Conservation (phyloP, 805 yeast genomes). For the Ogataea angusta region DNA sequence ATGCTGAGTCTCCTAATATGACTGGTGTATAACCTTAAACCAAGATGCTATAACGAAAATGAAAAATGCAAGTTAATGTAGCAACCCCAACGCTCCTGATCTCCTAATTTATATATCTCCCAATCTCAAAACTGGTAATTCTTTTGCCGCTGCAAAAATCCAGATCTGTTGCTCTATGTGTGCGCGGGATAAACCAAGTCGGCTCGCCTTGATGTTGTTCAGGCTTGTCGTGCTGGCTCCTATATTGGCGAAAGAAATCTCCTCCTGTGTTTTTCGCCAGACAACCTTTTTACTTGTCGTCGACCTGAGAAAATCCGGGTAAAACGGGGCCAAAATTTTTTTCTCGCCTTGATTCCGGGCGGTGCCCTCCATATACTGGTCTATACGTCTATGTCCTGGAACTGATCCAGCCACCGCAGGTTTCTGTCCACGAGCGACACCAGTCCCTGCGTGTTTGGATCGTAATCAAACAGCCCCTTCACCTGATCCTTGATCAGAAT, state of each 20-base stretch:
- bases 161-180: neutral
- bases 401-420: constrained; percentile 32
- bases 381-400: constrained; percentile 13
- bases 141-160: constrained; percentile 1
- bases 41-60: constrained; percentile 7
- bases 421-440: constrained; percentile 26
- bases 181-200: constrained; percentile 5
- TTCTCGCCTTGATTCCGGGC: constrained; percentile 3
- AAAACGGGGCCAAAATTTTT: constrained; percentile 3
- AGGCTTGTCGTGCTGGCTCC: constrained; percentile 11
- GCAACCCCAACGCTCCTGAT: constrained; percentile 6
- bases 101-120: neutral
- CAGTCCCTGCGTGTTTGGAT: constrained; percentile 16
- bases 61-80: constrained; percentile 4
- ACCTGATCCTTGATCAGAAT: constrained; percentile 38
- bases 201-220: constrained; percentile 12
- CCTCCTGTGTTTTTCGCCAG: constrained; percentile 14
- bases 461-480: constrained; percentile 35
- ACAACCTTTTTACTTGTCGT: constrained; percentile 13
- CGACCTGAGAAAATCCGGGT: constrained; percentile 13
- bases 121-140: neutral
- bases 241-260: constrained; percentile 8
- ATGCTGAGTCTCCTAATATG: constrained; percentile 13
- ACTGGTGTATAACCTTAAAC: constrained; percentile 2
- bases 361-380: constrained; percentile 2